Conservation (phyloP, 441 rosid genomes). For the Arabidopsis hybrid region DNA sequence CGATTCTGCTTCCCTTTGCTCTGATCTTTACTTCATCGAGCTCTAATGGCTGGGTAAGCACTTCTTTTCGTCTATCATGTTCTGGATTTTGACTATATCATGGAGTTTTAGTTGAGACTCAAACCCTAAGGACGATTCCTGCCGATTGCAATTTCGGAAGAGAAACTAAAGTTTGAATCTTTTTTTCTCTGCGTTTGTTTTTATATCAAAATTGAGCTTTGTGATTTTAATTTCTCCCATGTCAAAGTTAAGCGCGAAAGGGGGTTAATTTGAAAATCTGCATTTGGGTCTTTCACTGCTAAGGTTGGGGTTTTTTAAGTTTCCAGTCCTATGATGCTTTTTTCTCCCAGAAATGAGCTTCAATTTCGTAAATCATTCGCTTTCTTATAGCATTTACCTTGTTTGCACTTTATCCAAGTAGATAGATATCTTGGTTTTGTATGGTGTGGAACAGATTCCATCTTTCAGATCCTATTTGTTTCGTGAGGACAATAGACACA, state of each 20-base stretch:
- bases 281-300: constrained; percentile 19
- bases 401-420: neutral
- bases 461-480: neutral
- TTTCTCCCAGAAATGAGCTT: neutral
- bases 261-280: constrained; percentile 3
- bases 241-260: constrained; percentile 6
- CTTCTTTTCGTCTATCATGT: neutral
- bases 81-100: neutral
- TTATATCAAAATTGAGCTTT: neutral
- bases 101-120: neutral
- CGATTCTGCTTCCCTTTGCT: constrained; percentile 11
- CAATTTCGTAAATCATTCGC: neutral
- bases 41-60: constrained; percentile 67
- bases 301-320: neutral
- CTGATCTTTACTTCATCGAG: constrained; percentile 36
- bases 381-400: neutral
- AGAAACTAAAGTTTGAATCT: constrained; percentile 10
- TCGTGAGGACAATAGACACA: neutral
- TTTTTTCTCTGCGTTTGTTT: neutral
- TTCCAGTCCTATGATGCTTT: neutral
- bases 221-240: neutral
- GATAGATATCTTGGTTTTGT: neutral
- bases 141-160: neutral
- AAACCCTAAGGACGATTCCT: neutral
- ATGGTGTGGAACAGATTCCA: neutral